phyloP scores from a whole-genome alignment of 257 asterid genomes.

The Oldenlandia corymbosa region DNA sequence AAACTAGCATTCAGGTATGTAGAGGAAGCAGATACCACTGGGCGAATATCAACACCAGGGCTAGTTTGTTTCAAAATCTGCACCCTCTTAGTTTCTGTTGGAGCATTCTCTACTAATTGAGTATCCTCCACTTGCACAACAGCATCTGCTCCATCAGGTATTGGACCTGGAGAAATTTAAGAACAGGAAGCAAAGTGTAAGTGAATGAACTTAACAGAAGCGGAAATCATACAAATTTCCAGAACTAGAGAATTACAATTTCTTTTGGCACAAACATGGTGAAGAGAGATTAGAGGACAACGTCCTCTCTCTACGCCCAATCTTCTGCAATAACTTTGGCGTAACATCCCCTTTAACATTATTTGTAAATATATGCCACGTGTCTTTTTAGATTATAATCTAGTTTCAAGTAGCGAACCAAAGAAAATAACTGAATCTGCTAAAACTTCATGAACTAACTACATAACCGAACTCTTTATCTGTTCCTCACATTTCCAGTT shows the following conservation, averaged over 20 bases:
- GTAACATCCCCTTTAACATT: no score
- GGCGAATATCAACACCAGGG: constrained; percentile 76
- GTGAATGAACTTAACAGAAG: constrained; percentile 7
- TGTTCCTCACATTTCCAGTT: no score
- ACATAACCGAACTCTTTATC: no score
- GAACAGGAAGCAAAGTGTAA: background rate
- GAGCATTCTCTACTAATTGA: constrained; percentile 32
- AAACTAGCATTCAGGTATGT: background rate
- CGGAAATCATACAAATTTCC: background rate
- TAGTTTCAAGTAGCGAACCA: no score
- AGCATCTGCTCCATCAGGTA: constrained; percentile 92
- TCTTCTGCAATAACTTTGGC: background rate
- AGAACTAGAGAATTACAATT: background rate
- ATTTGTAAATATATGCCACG: no score
- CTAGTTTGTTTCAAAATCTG: constrained; percentile 56
- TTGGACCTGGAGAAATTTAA: constrained; percentile 54
- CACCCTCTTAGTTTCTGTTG: constrained; percentile 46
- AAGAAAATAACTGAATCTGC: no score
- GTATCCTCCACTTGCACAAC: constrained; percentile 96
- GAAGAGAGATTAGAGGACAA: background rate
- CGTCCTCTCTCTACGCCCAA: background rate
- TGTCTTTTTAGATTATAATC: no score
- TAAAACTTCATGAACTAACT: no score
- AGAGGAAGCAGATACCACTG: constrained; percentile 56
- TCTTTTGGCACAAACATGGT: background rate